Evolutionary conservation across 2,329 filamentous ascomycete genomes (phyloP).

Genomic region (Paraconiothyrium sp.): DNA sequence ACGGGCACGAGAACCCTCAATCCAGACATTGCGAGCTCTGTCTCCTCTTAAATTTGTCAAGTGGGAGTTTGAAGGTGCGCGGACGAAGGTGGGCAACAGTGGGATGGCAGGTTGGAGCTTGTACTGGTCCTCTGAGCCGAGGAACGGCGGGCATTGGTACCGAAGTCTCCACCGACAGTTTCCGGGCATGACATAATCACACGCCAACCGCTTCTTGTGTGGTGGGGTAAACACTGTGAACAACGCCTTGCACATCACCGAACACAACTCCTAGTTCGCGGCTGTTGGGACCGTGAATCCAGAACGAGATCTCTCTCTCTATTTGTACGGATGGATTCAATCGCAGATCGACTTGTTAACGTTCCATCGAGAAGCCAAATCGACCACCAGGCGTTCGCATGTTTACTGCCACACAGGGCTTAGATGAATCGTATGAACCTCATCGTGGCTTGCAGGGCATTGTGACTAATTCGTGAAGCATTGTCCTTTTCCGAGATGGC

Average conservation of each 20-base stretch:
- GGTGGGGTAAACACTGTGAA: neutral
- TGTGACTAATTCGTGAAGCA: neutral
- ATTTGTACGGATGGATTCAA: too few relatives aligned
- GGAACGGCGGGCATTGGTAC: slow-evolving; percentile 5
- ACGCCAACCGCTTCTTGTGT: neutral
- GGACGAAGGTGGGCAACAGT: slow-evolving; percentile 17
- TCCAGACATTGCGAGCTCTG: slow-evolving; percentile 52
- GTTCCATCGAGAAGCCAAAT: too few relatives aligned
- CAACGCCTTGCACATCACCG: too few relatives aligned
- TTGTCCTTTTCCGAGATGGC: neutral
- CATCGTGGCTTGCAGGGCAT: neutral
- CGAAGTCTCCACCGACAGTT: slow-evolving; percentile 24
- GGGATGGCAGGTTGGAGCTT: slow-evolving; percentile 19
- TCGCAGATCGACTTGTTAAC: too few relatives aligned
- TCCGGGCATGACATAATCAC: slow-evolving; percentile 19
- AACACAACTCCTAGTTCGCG: too few relatives aligned
- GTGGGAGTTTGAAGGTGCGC: neutral
- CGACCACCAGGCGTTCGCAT: neutral
- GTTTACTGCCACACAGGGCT: neutral
- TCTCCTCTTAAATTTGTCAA: neutral
- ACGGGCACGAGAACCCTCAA: slow-evolving; percentile 65
- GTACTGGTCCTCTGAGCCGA: slow-evolving; percentile 21
- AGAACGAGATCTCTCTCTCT: too few relatives aligned
- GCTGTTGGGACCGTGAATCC: too few relatives aligned
- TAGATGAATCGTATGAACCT: neutral